Evolutionary conservation across 2,329 filamentous ascomycete genomes (phyloP), one percentile per base, ranked within the genome.

Genomic region (Verticillium longisporum): DNA sequence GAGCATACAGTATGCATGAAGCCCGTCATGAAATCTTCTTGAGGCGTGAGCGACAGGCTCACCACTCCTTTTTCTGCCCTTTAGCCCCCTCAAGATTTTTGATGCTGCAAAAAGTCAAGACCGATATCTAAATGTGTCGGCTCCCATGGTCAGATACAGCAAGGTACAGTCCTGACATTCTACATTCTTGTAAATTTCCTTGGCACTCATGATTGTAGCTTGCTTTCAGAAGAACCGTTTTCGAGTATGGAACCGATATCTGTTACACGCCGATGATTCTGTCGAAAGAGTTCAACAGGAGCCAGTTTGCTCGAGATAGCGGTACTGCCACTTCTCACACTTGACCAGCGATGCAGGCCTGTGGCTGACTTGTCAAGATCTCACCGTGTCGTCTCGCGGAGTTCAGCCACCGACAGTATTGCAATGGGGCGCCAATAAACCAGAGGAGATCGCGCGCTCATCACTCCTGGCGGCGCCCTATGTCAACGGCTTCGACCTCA

Each of bases 181-280:
- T 21, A 21, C 18, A 21, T 34, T n/a, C 10, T 21, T 54, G 18
- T 26, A n/a, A n/a, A 11, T 4, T 9, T 10, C 54, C 58, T 60
- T 55, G 33, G 11, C 11, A 31, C 7, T 10, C 55, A 18, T 68
- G 59, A 71, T 68, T 60, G 67, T 64, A 88, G 81, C 80, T 90
- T 53, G 87, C 88, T 55, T 90, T 91, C 69, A 83, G 88, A 56
- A 83, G 89, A 66, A 87, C 88, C 0, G 84, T 87, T 3, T 80
- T 85, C 63, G 77, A 83, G 56, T 90, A 88, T 70, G 84, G 83
- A 56, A 83, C 83, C 15, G 87, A 90, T 70, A 71, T 90, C 6
- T 86, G 83, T 65, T 90, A 88, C 83, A 89, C 87, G 2, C 88
- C 88, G 54, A 90, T 90, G 88, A 84, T 88, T 60, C 75, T 88